Base-by-base conservation (phyloP, 768 basidiomycete species). In the Tubosaeta sp. region DNA sequence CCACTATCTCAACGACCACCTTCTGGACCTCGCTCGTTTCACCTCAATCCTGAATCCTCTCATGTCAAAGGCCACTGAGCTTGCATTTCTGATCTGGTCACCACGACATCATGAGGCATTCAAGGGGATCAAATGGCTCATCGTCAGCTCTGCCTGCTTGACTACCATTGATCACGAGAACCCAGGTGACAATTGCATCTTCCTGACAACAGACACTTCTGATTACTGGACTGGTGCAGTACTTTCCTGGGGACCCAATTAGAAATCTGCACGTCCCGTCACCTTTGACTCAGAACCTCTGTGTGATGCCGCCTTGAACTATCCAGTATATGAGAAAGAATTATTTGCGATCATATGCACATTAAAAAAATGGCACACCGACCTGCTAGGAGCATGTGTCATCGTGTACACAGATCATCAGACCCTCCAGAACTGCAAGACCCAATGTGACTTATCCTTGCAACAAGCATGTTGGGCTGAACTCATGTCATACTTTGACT, bases 401-500 rank as follows among this genome's bases (percentile, higher is more conserved):
- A 7, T 25, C 0, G 58, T 72, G 0, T 67, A 48, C 35, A 68
- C 67, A 8, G 69, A 71, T 32, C 71, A 72, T 34, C 41, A 49
- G 0, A 67, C 68, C 0, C 48, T 70, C 0, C 46, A 50, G 11
- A 50, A 52, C 6, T 59, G 54, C 21, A 0, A 5, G 0, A 25
- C 38, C 0, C 52, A 60, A 29, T 3, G 10, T 0, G 43, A 50
- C 5, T 21, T 60, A 0, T 57, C 53, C 0, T 30, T 18, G 0
- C 6, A 32, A 0, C 59, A 76, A 30, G 65, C 65, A 0, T 54
- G 68, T 0, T 77, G 76, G 77, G 71, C 4, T 67, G 76, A 49
- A 7, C 68, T 69, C 19, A 51, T 80, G 1, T 48, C 56, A 0
- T 57, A 70, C 16, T 79, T 74, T 49, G 67, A 77, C 35, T n/a